phyloP scores from a whole-genome alignment of 306 rosid genomes.

The Alnus rubra region DNA sequence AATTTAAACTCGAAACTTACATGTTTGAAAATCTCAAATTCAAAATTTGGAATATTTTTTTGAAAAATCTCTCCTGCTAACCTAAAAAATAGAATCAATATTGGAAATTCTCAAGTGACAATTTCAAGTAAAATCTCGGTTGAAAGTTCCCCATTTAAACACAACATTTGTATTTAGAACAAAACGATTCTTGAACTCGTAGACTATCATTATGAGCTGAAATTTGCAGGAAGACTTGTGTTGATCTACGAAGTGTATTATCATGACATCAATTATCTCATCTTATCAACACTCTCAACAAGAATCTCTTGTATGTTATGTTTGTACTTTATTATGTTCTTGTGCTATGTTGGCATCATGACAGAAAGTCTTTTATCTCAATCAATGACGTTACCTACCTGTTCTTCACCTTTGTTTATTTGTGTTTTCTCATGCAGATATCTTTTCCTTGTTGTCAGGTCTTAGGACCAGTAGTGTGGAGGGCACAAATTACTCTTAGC shows the following conservation, averaged over 20 bases:
- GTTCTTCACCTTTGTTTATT: background rate
- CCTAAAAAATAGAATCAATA: background rate
- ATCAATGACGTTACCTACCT: background rate
- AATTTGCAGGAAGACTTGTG: background rate
- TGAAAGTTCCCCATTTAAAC: background rate
- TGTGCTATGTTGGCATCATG: background rate
- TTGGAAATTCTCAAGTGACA: background rate
- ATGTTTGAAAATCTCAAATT: background rate
- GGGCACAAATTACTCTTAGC: conserved; percentile 22
- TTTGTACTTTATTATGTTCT: background rate
- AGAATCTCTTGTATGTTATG: background rate
- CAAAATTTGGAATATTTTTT: background rate
- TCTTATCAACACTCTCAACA: background rate
- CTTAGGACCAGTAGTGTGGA: conserved; percentile 19
- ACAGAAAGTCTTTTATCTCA: background rate
- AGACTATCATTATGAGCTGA: background rate
- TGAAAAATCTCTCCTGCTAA: background rate
- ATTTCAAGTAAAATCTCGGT: background rate
- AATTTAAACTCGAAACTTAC: background rate
- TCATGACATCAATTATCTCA: conserved; percentile 2
- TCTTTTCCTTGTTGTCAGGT: conserved; percentile 18
- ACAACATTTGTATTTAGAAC: background rate
- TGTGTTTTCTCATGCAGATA: conserved; percentile 37
- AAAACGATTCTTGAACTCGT: background rate
- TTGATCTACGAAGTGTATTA: background rate